A percentile compares a stretch with the other conserved stretches of the same genome.
Evolutionary conservation across 805 yeast species (phyloP).

Genomic region (Martiniozyma abietophila): DNA sequence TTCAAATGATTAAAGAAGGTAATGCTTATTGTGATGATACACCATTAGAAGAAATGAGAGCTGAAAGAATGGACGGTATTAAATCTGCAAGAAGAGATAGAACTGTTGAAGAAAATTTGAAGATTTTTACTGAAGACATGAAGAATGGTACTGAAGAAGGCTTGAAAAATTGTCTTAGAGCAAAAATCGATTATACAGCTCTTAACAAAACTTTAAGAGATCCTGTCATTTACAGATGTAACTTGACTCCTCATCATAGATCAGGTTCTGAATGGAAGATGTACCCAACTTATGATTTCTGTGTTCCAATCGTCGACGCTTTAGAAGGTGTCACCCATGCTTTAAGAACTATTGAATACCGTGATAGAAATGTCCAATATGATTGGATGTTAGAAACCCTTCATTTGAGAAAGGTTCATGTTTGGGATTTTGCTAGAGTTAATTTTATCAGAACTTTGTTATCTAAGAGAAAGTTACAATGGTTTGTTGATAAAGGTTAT

Average conservation of each 20-base stretch:
- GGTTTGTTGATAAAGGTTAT: slow-evolving; percentile 91
- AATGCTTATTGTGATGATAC: slow-evolving; percentile 98
- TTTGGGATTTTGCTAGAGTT: slow-evolving; percentile 98
- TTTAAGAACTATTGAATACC: slow-evolving; percentile 94
- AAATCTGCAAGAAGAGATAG: slow-evolving; percentile 89
- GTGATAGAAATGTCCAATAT: slow-evolving; percentile 97
- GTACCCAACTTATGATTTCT: slow-evolving; percentile 98
- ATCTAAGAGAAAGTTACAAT: slow-evolving; percentile 95
- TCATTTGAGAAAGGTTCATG: slow-evolving; percentile 80
- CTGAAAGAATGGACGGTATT: slow-evolving; percentile 96
- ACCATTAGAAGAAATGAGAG: slow-evolving; percentile 90
- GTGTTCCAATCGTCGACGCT: slow-evolving; percentile 94
- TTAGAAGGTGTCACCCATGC: slow-evolving; percentile 98
- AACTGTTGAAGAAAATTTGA: slow-evolving; percentile 83
- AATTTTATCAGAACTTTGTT: slow-evolving; percentile 93
- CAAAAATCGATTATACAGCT: slow-evolving; percentile 88
- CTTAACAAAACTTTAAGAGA: slow-evolving; percentile 94
- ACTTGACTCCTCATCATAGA: slow-evolving; percentile 95
- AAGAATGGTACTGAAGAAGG: slow-evolving; percentile 90
- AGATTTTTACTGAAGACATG: slow-evolving; percentile 85
- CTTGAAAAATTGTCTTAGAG: slow-evolving; percentile 86
- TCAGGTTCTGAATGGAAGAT: slow-evolving; percentile 91
- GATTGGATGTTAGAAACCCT: slow-evolving; percentile 88
- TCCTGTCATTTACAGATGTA: slow-evolving; percentile 96
- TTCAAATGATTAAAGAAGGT: slow-evolving; percentile 86